phyloP scores from a whole-genome alignment of 768 basidiomycete species.

The Psilocybe subaeruginosa region DNA sequence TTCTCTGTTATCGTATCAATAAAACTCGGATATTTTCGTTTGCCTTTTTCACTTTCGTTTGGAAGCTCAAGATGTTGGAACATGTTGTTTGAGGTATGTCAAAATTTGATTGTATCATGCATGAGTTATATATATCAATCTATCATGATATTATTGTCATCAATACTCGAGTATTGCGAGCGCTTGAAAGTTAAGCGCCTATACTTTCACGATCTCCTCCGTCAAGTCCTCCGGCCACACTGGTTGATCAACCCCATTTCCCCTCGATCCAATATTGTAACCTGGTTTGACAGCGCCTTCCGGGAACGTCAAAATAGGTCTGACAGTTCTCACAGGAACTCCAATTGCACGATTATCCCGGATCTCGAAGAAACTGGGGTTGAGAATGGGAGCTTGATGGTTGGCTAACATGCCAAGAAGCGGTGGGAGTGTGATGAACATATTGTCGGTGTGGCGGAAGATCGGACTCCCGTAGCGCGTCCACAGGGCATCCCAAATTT shows the following conservation, averaged over 20 bases:
- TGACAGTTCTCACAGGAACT: conserved; percentile 18
- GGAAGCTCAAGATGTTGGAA: too few relatives aligned
- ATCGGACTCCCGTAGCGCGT: conserved; percentile 15
- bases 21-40: not conserved
- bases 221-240: conserved; percentile 24
- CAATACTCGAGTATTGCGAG: too few relatives aligned
- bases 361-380: conserved; percentile 22
- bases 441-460: conserved; percentile 23
- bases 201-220: conserved; percentile 17
- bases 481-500: conserved; percentile 26
- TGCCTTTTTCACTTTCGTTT: too few relatives aligned
- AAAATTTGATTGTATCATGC: too few relatives aligned
- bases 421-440: conserved; percentile 18
- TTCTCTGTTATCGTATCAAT: not conserved
- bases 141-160: too few relatives aligned
- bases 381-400: conserved; percentile 14
- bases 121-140: too few relatives aligned
- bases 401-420: conserved; percentile 16
- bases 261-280: conserved; percentile 25
- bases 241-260: conserved; percentile 25
- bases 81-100: too few relatives aligned
- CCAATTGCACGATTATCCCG: conserved; percentile 22
- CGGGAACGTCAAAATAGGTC: conserved; percentile 22
- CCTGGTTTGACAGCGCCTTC: conserved; percentile 15
- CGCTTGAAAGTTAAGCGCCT: not conserved